These are phyloP conservation scores for Coriaria nepalensis DNA, from an alignment of 306 rosid species.

Conservation along the genomic window DNA sequence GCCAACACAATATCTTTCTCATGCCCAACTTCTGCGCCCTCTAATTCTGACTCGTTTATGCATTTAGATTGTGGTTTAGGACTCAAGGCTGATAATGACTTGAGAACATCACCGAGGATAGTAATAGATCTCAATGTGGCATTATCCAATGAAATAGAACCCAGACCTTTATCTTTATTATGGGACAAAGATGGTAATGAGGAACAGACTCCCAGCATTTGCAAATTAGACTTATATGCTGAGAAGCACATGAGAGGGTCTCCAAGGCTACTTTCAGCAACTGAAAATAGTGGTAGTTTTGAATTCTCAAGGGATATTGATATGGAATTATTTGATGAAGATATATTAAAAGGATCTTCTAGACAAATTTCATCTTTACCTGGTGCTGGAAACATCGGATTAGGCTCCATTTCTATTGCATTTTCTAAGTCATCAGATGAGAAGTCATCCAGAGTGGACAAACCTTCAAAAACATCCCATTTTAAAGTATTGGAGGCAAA, in stretches of 20 bases:
- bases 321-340: constrained; percentile 9
- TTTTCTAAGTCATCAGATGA: constrained; percentile 23
- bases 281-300: constrained; percentile 2
- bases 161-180: constrained; percentile 8
- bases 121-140: constrained; percentile 3
- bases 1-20: constrained; percentile 9
- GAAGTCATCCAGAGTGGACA: constrained; percentile 5
- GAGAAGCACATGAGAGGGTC: constrained; percentile 20
- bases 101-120: neutral
- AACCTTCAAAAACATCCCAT: constrained; percentile 14
- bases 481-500: constrained; percentile 8
- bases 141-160: constrained; percentile 6
- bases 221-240: neutral
- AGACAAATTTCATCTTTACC: constrained; percentile 24
- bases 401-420: constrained; percentile 9
- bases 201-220: constrained; percentile 8
- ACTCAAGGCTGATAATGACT: neutral
- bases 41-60: neutral
- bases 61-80: neutral
- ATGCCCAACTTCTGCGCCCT: constrained; percentile 8
- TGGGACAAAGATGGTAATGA: constrained; percentile 10
- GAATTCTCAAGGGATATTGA: constrained; percentile 5
- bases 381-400: constrained; percentile 7
- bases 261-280: constrained; percentile 13
- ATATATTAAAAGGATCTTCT: constrained; percentile 26